Conservation (phyloP, 2,329 filamentous ascomycete species). For the Gaeumannomyces tritici region DNA sequence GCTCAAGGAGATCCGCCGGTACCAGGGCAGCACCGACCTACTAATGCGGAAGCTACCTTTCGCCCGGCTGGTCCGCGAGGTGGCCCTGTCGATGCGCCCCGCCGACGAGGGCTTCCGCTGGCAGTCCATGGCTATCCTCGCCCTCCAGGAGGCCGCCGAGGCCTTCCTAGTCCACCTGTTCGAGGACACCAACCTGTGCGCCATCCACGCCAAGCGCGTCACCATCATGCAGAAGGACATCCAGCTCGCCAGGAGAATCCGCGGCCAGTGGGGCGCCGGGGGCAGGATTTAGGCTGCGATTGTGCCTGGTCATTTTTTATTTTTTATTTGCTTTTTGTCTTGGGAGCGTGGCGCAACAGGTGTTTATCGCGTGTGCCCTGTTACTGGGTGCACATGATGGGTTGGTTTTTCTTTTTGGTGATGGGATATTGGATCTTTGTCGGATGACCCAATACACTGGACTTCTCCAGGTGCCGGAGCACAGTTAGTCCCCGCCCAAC, state of each 20-base stretch:
- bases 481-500: not conserved
- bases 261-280: conserved; percentile 17
- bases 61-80: conserved; percentile 69
- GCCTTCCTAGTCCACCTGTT: conserved; percentile 97
- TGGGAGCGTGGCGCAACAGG: not conserved
- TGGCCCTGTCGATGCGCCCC: conserved; percentile 55
- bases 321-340: not conserved
- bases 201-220: conserved; percentile 98
- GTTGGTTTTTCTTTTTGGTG: not conserved
- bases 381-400: not conserved
- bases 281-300: not conserved
- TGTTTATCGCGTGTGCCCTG: not conserved
- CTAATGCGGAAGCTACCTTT: conserved; percentile 75
- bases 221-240: conserved; percentile 96
- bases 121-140: conserved; percentile 92
- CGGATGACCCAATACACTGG: no score
- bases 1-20: conserved; percentile 81
- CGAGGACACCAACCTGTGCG: conserved; percentile 96
- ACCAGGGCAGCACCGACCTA: conserved; percentile 84
- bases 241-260: conserved; percentile 74
- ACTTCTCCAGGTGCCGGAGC: not conserved
- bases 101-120: conserved; percentile 68
- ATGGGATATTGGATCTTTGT: no score
- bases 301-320: not conserved
- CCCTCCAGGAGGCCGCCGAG: conserved; percentile 94